Conservation (phyloP, 2,329 filamentous ascomycete species). For the Neofusicoccum parvum region DNA sequence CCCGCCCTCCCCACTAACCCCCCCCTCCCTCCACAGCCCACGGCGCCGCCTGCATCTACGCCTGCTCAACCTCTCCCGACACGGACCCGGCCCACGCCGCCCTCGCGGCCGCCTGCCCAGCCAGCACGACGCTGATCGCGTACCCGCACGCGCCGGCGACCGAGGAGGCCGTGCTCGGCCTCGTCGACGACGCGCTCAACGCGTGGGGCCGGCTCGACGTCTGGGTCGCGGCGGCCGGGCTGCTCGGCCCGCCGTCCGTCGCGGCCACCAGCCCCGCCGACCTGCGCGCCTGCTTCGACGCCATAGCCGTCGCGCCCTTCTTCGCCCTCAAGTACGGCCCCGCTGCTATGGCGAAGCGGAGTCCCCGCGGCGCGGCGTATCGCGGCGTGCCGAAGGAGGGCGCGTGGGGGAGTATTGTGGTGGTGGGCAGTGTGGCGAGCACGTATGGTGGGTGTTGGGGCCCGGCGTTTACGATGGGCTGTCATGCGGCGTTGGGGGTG, state of each 20-base stretch:
- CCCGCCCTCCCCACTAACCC: neutral
- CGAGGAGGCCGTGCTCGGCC: conserved; percentile 60
- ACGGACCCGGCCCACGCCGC: neutral
- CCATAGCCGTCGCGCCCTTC: conserved; percentile 64
- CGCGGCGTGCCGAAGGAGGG: conserved; percentile 62
- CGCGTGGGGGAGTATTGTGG: conserved; percentile 64
- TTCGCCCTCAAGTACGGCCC: conserved; percentile 67
- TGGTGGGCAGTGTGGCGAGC: conserved; percentile 61
- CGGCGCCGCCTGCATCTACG: conserved; percentile 66
- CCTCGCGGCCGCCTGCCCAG: conserved; percentile 39
- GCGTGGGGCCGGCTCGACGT: conserved; percentile 61
- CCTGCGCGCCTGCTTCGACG: conserved; percentile 61
- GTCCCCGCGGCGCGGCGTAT: conserved; percentile 40
- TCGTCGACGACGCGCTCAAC: conserved; percentile 67
- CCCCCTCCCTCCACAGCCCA: conserved; percentile 48
- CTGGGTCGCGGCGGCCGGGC: conserved; percentile 61
- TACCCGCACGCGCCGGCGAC: conserved; percentile 62
- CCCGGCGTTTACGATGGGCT: conserved; percentile 62
- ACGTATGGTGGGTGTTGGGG: conserved; percentile 63
- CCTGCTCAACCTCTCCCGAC: conserved; percentile 6
- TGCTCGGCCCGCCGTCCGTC: conserved; percentile 61
- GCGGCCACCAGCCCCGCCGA: conserved; percentile 58
- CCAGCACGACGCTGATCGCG: conserved; percentile 60
- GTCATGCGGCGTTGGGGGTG: conserved; percentile 63
- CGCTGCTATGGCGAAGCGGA: conserved; percentile 44